Percentiles rank a stretch among this genome's conserved stretches.
These are phyloP conservation scores for Phytophthora europaea DNA, from an alignment of 352 stramenopile genomes.

Conservation along the genomic window DNA sequence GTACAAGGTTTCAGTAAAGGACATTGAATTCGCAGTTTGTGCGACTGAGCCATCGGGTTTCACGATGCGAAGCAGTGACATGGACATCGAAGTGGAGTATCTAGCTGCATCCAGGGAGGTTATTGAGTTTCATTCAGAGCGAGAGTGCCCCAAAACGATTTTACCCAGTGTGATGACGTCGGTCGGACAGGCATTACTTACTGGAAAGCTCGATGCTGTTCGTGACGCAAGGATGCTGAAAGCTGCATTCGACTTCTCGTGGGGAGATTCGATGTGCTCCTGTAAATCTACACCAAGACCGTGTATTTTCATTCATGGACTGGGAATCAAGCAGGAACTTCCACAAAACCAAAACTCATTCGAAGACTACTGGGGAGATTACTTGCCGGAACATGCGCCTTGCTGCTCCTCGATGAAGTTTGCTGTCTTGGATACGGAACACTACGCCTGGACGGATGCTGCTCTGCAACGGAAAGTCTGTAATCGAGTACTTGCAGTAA, in stretches of 20 bases:
- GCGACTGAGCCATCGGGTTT: constrained; percentile 3
- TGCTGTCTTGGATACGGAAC: constrained; percentile 13
- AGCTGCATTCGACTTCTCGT: constrained; percentile 24
- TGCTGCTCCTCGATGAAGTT: constrained; percentile 26
- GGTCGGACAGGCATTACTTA: constrained; percentile 12
- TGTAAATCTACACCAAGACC: constrained; percentile 34
- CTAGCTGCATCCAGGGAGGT: neutral
- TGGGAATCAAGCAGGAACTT: constrained; percentile 30
- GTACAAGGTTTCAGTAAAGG: constrained; percentile 16
- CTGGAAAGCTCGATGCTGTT: constrained; percentile 2
- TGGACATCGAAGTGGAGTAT: constrained; percentile 24
- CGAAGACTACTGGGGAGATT: neutral
- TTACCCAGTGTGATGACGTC: constrained; percentile 5
- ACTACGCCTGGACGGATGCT: constrained; percentile 3
- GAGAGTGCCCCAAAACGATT: neutral
- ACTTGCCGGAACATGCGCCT: neutral
- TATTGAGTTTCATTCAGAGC: neutral
- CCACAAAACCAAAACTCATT: constrained; percentile 20
- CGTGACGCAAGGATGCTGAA: constrained; percentile 5
- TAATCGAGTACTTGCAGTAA: constrained; percentile 2
- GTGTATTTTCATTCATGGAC: constrained; percentile 48
- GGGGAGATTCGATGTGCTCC: constrained; percentile 16
- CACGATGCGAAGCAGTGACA: constrained; percentile 10
- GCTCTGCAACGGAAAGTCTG: constrained; percentile 16
- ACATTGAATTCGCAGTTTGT: constrained; percentile 16